Evolutionary conservation across 331 rosid species (phyloP), one percentile per base, ranked within the genome.

Genomic region (Quercus phellos): DNA sequence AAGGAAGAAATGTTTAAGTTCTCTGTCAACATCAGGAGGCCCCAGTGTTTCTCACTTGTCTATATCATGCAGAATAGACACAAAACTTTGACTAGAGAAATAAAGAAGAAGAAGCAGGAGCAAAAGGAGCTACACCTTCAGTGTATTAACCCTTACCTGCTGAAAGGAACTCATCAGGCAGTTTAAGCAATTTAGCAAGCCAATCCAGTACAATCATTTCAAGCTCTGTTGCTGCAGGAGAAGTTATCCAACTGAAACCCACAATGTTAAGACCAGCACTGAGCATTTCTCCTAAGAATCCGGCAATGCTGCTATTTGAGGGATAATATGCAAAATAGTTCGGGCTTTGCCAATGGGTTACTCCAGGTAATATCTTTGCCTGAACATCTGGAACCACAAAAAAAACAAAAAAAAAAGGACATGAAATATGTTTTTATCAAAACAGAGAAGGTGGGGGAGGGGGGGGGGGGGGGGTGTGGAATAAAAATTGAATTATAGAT

Each of bases 151-250:
- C 53, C 79, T 30, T 82, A 94, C 97, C 99, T 22, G 89, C 79
- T 55, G 96, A 89, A 85, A 78, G 86, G 81, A 94, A 94, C 46
- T 86, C 85, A 66, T 81, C 60, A 2, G 97, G 88, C 46, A 94
- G 85, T 27, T 87, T 75, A 18, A 92, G 84, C 60, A 92, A 83
- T 84, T 92, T 92, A 26, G 94, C 97, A 56, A 94, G 92, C 99
- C 97, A 94, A 76, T 94, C 97, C 18, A 94, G 87, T 70, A 94
- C 97, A 24, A 91, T 88, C 18, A 78, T 85, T 83, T 94, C 99
- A n/a, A 94, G 99, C 80, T 94, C 99, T 73, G 99, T 94, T 30
- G 97, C 99, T 29, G 99, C 99, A 38, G 99, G 99, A 81, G 99
- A 94, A 78, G 90, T 79, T 55, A 94, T 87, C 97, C 99, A 94